phyloP scores from a whole-genome alignment of 306 rosid species.

The Rosa persica region DNA sequence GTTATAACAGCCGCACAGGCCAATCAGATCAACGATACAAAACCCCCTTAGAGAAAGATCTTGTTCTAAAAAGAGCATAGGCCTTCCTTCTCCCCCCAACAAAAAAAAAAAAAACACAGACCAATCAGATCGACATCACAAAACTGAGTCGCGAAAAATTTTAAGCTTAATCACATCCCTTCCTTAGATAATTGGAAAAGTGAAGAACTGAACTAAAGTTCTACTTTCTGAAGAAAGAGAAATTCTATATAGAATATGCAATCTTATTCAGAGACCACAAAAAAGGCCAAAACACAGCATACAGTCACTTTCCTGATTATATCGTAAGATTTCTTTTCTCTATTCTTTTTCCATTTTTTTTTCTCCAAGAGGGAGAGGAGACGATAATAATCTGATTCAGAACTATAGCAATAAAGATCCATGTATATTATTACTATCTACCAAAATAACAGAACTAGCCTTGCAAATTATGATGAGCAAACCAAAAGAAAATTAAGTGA shows the following conservation, averaged over 20 bases:
- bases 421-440: background rate
- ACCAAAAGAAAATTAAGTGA: background rate
- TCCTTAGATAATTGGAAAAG: background rate
- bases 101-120: too few relatives aligned
- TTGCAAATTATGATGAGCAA: background rate
- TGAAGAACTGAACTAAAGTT: too few relatives aligned
- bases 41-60: too few relatives aligned
- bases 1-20: background rate
- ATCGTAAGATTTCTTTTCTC: background rate
- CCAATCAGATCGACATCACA: background rate
- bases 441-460: background rate
- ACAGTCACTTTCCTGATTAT: background rate
- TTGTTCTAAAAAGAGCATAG: too few relatives aligned
- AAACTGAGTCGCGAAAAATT: background rate
- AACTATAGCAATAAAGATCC: background rate
- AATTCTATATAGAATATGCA: too few relatives aligned
- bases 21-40: background rate
- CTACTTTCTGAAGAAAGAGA: too few relatives aligned
- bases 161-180: background rate
- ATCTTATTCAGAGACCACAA: background rate
- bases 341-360: background rate
- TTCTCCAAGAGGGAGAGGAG: background rate
- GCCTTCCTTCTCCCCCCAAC: too few relatives aligned
- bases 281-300: background rate
- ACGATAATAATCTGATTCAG: background rate